Evolutionary conservation across 805 yeast species (phyloP).

Genomic region (Yamadazyma sp.): DNA sequence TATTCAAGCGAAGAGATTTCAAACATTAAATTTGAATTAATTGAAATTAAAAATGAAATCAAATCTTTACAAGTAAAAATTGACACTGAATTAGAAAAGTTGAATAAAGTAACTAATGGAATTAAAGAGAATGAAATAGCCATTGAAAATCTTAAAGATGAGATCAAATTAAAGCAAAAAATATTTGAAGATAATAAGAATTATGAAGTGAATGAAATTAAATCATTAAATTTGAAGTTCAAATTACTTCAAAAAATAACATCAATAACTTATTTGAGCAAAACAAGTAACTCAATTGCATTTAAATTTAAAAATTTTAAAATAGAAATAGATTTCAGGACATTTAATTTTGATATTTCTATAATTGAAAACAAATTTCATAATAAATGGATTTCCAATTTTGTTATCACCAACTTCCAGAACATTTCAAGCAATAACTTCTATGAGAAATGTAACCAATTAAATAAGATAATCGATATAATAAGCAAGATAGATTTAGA

Average conservation of each 20-base stretch:
- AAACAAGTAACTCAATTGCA: not conserved
- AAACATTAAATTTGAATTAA: constrained; percentile 11
- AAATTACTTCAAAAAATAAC: constrained; percentile 25
- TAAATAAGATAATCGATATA: constrained; percentile 18
- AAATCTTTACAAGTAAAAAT: constrained; percentile 13
- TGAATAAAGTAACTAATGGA: not conserved
- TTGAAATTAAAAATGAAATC: constrained; percentile 10
- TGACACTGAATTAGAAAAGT: constrained; percentile 1
- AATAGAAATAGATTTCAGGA: constrained; percentile 5
- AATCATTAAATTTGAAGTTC: constrained; percentile 18
- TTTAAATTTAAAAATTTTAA: constrained; percentile 12
- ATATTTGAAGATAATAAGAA: constrained; percentile 13
- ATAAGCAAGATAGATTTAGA: constrained; percentile 25
- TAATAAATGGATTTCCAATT: constrained; percentile 11
- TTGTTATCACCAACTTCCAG: constrained; percentile 4
- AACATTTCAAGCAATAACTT: constrained; percentile 1
- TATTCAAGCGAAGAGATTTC: constrained; percentile 10
- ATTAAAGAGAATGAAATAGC: constrained; percentile 1
- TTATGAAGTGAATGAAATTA: constrained; percentile 20
- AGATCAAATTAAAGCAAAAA: constrained; percentile 8
- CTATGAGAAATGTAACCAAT: constrained; percentile 17
- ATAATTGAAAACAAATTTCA: constrained; percentile 6
- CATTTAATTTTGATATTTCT: not conserved
- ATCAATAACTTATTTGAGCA: constrained; percentile 16
- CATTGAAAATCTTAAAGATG: constrained; percentile 6